Base-by-base conservation (phyloP, 768 basidiomycete species). In the Chlorophyllum brunneum region DNA sequence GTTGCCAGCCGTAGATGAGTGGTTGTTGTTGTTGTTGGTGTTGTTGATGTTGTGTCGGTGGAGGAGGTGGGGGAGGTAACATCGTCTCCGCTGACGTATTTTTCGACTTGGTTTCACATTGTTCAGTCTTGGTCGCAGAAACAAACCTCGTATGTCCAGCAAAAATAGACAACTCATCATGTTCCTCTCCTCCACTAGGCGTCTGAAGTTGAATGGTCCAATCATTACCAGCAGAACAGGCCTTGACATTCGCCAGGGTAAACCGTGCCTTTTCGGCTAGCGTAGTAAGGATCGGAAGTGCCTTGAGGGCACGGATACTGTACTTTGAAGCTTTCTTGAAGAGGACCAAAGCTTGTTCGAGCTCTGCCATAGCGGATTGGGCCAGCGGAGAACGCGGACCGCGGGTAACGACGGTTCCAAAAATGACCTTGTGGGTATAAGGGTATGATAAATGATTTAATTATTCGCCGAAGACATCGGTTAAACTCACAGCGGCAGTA, bases 391-490 rank as follows among this genome's bases (percentile, higher is more conserved):
- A 87, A 5, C 77, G 70, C 4, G 89, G 89, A 2, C 84, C 82
- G 24, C 85, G 79, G 2, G 85, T 87, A 2, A 86, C 89, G 16
- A 92, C 83, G 3, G 86, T 84, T 3, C 87, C 90, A 59, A 91
- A 86, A 13, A 91, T 83, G 8, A 88, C 76, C 87, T 89, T 52
- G n/a, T n/a, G n/a, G n/a, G n/a, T n/a, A n/a, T n/a, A n/a, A n/a
- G n/a, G n/a, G n/a, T n/a, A 4, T 31, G 18, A 13, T 38, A 37
- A 18, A 31, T 11, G 45, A 20, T 18, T 36, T 20, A 22, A 18
- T 9, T n/a, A n/a, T n/a, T n/a, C n/a, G 4, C 18, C 8, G 39
- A 48, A 20, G 23, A 51, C 26, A 56, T 27, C 20, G 43, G 33
- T 20, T 33, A 36, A 9, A 61, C 74, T 48, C 42, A 81, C 77